Evolutionary conservation across 768 basidiomycete genomes (phyloP), one percentile per base, ranked within the genome.

Genomic region (Lactifluus volemus): DNA sequence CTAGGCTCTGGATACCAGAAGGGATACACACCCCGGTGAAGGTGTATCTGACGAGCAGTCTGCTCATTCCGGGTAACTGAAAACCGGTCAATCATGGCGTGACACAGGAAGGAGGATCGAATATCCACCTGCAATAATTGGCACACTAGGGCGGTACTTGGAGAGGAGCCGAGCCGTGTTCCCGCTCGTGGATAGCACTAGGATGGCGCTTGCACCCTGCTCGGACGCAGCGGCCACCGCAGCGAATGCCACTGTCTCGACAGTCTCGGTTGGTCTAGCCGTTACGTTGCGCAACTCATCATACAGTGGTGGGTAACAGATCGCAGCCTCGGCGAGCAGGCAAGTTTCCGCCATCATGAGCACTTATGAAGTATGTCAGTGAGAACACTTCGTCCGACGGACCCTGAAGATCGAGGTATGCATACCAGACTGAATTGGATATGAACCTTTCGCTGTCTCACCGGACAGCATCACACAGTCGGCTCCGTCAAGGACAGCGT

Each of bases 271-370:
- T 42, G 97, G 97, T 55, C 90, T 86, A 59, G 84, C 79, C 62
- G 92, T 89, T 65, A 88, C 80, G 44, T 79, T 73, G 61, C 85
- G 84, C 64, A 98, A 78, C 68, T 96, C 92, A 70, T 97, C 91
- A 71, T 91, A 98, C 54, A 98, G 77, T 60, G 94, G 90, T 45
- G 92, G 91, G 72, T 98, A 95, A 79, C 91, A 94, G 74, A 96
- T 92, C 38, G 96, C 88, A 50, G 88, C 83, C 76, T 99, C 97
- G 60, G 97, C 96, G 65, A 99, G 87, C 69, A 93, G 81, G 73
- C 96, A 98, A 3, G 95, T 98, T 80, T 99, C 97, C 55, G 96
- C 97, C 97, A 99, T 99, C 96, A 98, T 96, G 68, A 93, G 82
- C 66, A 99, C 95, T 92, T 21, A 12, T 8, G 34, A n/a, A 6